A percentile compares a stretch with the other conserved stretches of the same genome.
These are phyloP conservation scores for Pyrenula aspistea DNA, from an alignment of 495 filamentous ascomycete species.

Conservation along the genomic window DNA sequence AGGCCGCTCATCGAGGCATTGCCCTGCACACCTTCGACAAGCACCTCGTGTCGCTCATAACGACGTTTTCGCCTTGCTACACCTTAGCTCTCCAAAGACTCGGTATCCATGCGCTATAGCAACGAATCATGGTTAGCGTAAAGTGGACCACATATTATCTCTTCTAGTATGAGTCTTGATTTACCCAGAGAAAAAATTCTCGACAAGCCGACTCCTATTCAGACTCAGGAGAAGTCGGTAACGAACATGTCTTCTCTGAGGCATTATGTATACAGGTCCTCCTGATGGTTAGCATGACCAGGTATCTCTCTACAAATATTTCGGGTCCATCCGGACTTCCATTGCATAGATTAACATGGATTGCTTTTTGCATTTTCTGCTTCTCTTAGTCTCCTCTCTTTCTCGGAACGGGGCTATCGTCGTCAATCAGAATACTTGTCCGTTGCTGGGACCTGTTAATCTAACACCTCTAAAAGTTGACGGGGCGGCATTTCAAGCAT, in stretches of 20 bases:
- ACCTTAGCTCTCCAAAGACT: not conserved
- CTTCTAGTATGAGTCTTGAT: not conserved
- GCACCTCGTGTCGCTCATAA: no score
- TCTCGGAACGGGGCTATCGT: not conserved
- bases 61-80: no score
- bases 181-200: not conserved
- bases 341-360: not conserved
- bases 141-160: not conserved
- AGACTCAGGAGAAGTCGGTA: not conserved
- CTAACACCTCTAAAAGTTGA: not conserved
- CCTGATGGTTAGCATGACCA: not conserved
- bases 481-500: not conserved
- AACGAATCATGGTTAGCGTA: not conserved
- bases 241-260: not conserved
- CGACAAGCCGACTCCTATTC: not conserved
- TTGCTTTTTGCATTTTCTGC: not conserved
- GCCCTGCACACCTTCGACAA: no score
- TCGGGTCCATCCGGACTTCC: not conserved
- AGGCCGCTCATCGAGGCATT: no score
- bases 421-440: not conserved
- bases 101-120: not conserved
- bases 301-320: not conserved
- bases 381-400: not conserved
- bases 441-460: not conserved
- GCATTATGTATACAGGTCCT: not conserved